These are phyloP conservation scores for Alternaria longipes DNA, from an alignment of 2,329 filamentous ascomycete genomes.

Conservation along the genomic window DNA sequence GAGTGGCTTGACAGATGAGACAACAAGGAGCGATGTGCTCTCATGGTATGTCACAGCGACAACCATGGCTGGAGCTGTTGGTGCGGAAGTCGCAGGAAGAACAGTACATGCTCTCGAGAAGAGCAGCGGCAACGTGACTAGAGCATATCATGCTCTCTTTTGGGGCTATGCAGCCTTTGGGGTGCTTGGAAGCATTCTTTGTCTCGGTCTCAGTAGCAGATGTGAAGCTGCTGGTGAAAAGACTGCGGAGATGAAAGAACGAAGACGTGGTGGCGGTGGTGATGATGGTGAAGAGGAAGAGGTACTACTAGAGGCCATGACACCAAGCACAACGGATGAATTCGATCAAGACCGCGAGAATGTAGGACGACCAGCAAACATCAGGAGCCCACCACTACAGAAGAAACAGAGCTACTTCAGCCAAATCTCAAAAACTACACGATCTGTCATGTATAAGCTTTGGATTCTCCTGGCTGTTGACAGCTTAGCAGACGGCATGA, in stretches of 20 bases:
- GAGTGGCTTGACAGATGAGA: constrained; percentile 47
- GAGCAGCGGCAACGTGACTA: constrained; percentile 48
- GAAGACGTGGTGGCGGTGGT: constrained; percentile 21
- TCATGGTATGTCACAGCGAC: constrained; percentile 53
- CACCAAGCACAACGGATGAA: constrained; percentile 42
- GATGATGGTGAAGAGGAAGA: constrained; percentile 44
- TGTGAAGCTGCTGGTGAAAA: constrained; percentile 53
- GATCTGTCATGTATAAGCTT: constrained; percentile 68
- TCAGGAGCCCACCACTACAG: constrained; percentile 13
- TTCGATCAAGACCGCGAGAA: constrained; percentile 39
- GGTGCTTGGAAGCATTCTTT: constrained; percentile 50
- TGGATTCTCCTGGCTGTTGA: constrained; percentile 73
- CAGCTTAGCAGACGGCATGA: constrained; percentile 71
- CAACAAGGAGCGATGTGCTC: constrained; percentile 50
- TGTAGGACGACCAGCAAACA: constrained; percentile 25
- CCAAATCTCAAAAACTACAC: constrained; percentile 66
- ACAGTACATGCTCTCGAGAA: constrained; percentile 52
- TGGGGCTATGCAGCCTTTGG: constrained; percentile 56
- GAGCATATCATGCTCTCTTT: constrained; percentile 55
- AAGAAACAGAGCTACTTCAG: constrained; percentile 54
- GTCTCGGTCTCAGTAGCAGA: constrained; percentile 50
- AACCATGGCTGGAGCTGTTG: constrained; percentile 48
- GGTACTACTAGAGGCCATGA: constrained; percentile 45
- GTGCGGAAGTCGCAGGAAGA: constrained; percentile 51
- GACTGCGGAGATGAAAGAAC: constrained; percentile 35